Percentiles rank a stretch among this genome's conserved stretches.
Evolutionary conservation across 2,329 filamentous ascomycete genomes (phyloP).

Genomic region (Colletotrichum shisoi): DNA sequence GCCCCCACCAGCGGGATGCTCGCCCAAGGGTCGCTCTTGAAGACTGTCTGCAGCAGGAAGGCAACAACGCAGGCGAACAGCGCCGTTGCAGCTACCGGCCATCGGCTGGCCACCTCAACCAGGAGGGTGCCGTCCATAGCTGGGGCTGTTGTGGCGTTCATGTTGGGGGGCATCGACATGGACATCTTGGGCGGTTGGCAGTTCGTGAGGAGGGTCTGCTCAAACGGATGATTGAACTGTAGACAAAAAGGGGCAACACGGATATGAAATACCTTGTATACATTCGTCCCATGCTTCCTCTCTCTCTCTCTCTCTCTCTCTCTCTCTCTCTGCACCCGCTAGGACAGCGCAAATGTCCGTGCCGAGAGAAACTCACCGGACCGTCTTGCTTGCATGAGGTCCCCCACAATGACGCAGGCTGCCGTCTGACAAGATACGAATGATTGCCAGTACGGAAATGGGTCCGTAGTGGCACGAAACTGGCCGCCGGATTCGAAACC

Average conservation of each 20-base stretch:
- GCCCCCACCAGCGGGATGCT: constrained; percentile 43
- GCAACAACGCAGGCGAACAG: constrained; percentile 15
- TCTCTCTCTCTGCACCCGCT: neutral
- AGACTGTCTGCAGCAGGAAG: constrained; percentile 8
- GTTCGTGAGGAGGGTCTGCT: neutral
- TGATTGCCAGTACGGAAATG: constrained; percentile 2
- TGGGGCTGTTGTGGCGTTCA: constrained; percentile 13
- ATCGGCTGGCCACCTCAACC: constrained; percentile 12
- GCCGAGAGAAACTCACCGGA: neutral
- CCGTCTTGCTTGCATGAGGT: constrained; percentile 17
- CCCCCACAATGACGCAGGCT: constrained; percentile 11
- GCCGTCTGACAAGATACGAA: neutral
- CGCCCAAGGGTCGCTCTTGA: constrained; percentile 22
- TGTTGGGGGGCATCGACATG: constrained; percentile 20
- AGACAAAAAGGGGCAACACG: neutral
- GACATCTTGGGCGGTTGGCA: constrained; percentile 3
- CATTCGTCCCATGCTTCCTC: neutral
- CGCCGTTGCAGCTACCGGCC: constrained; percentile 21
- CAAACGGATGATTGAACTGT: neutral
- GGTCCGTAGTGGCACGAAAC: constrained; percentile 12
- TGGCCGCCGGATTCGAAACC: constrained; percentile 10
- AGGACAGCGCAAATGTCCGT: constrained; percentile 3
- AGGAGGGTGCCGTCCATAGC: constrained; percentile 18
- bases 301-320: no score
- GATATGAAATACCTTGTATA: constrained; percentile 17